A percentile compares a stretch with the other conserved stretches of the same genome.
phyloP scores from a whole-genome alignment of 495 filamentous ascomycete genomes.

The Aspergillus panamensis region DNA sequence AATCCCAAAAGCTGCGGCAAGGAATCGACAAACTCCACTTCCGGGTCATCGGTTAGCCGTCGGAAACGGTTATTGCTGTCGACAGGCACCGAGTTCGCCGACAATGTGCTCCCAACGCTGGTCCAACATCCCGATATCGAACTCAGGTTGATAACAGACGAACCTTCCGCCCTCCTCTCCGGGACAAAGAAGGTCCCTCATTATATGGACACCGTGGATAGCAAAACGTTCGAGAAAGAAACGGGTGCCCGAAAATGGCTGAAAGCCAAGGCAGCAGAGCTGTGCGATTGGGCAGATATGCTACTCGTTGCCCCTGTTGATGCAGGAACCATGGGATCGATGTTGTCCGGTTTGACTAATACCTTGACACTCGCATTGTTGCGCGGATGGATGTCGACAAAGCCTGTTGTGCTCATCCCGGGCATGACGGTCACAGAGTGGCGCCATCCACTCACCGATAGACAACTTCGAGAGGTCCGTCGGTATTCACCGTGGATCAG shows the following conservation, averaged over 20 bases:
- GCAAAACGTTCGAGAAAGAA: slow-evolving; percentile 46
- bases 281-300: slow-evolving; percentile 85
- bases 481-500: slow-evolving; percentile 80
- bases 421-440: slow-evolving; percentile 81
- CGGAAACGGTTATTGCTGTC: slow-evolving; percentile 44
- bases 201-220: slow-evolving; percentile 48
- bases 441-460: slow-evolving; percentile 80
- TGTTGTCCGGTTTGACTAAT: slow-evolving; percentile 75
- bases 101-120: slow-evolving; percentile 39
- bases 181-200: slow-evolving; percentile 45
- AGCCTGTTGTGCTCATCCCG: slow-evolving; percentile 76
- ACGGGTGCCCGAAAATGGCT: slow-evolving; percentile 45
- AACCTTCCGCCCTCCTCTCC: slow-evolving; percentile 43
- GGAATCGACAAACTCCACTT: slow-evolving; percentile 6
- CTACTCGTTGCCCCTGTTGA: slow-evolving; percentile 80
- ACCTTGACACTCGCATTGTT: slow-evolving; percentile 70
- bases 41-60: slow-evolving; percentile 17
- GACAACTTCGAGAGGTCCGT: slow-evolving; percentile 74
- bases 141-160: slow-evolving; percentile 46
- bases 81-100: slow-evolving; percentile 44
- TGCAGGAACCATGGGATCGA: slow-evolving; percentile 73
- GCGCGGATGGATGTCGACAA: slow-evolving; percentile 77
- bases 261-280: slow-evolving; percentile 59
- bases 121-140: slow-evolving; percentile 42
- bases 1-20: slow-evolving; percentile 15